Evolutionary conservation across 345 rosid species (phyloP).

Genomic region (Arabidopsis suecica): DNA sequence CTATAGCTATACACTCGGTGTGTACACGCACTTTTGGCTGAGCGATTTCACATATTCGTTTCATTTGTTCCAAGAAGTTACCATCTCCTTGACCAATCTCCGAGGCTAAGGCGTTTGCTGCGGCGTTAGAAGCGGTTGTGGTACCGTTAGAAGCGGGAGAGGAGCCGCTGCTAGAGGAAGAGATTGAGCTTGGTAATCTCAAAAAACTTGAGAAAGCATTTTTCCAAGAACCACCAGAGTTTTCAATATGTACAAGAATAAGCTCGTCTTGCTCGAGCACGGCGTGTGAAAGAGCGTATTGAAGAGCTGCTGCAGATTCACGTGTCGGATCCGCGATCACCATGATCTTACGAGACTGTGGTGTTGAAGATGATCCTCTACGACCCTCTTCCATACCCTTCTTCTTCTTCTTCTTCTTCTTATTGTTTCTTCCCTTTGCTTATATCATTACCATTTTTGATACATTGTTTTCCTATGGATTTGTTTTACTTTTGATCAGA

Average conservation of each 20-base stretch:
- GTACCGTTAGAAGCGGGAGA: slow-evolving; percentile 10
- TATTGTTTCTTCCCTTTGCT: slow-evolving; percentile 2
- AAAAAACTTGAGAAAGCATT: slow-evolving; percentile 62
- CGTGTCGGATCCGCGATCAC: slow-evolving; percentile 73
- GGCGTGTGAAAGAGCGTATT: slow-evolving; percentile 71
- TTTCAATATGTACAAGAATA: slow-evolving; percentile 63
- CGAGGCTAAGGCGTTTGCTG: slow-evolving; percentile 27
- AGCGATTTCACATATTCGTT: slow-evolving; percentile 58
- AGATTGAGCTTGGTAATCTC: slow-evolving; percentile 45
- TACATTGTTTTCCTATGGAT: neutral
- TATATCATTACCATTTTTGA: slow-evolving; percentile 29
- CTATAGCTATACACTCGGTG: slow-evolving; percentile 48
- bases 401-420: neutral
- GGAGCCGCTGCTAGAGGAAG: slow-evolving; percentile 28
- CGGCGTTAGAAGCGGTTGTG: neutral
- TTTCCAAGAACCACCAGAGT: slow-evolving; percentile 53
- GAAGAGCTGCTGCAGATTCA: slow-evolving; percentile 74
- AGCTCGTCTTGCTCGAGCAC: slow-evolving; percentile 70
- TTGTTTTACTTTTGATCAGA: slow-evolving; percentile 18
- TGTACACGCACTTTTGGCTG: slow-evolving; percentile 63
- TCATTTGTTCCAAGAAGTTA: slow-evolving; percentile 77
- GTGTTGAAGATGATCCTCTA: slow-evolving; percentile 38
- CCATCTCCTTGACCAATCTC: slow-evolving; percentile 49
- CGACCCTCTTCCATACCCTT: slow-evolving; percentile 47
- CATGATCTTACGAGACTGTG: slow-evolving; percentile 63